Evolutionary conservation across 73 alveolate species (phyloP).

Genomic region (Breviolum minutum): DNA sequence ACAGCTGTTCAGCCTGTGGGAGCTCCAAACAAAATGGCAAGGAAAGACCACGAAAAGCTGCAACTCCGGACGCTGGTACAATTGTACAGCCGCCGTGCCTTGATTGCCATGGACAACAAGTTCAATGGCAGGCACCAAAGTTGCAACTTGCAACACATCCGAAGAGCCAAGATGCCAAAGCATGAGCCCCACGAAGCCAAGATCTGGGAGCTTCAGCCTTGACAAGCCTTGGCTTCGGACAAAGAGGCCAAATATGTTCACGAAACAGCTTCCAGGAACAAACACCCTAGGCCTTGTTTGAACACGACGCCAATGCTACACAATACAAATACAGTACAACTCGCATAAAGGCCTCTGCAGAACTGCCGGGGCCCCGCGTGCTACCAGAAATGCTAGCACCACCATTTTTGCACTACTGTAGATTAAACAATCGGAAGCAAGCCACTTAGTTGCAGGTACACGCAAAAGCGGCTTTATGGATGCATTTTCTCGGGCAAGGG

Average conservation of each 20-base stretch:
- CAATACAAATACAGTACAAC: too few relatives aligned
- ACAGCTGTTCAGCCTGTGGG: background rate
- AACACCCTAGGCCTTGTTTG: background rate
- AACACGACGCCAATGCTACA: too few relatives aligned
- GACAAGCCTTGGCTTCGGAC: background rate
- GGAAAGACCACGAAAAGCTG: conserved; percentile 33
- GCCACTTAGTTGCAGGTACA: background rate
- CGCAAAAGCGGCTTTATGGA: background rate
- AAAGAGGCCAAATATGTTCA: background rate
- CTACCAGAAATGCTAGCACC: too few relatives aligned
- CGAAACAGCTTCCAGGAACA: background rate
- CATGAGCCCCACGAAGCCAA: conserved; percentile 38
- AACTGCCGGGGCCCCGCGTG: too few relatives aligned
- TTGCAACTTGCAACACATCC: too few relatives aligned
- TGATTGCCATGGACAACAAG: too few relatives aligned
- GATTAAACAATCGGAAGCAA: background rate
- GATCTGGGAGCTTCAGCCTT: conserved; percentile 15
- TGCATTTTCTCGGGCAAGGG: background rate
- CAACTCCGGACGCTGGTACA: conserved; percentile 13
- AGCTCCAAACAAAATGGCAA: conserved; percentile 12
- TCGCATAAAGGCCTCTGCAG: too few relatives aligned
- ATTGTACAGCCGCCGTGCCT: background rate
- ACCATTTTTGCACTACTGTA: too few relatives aligned
- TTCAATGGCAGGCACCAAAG: too few relatives aligned
- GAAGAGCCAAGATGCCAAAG: conserved; percentile 1